Base-by-base conservation (phyloP, 306 rosid species). In the Quercus robur region DNA sequence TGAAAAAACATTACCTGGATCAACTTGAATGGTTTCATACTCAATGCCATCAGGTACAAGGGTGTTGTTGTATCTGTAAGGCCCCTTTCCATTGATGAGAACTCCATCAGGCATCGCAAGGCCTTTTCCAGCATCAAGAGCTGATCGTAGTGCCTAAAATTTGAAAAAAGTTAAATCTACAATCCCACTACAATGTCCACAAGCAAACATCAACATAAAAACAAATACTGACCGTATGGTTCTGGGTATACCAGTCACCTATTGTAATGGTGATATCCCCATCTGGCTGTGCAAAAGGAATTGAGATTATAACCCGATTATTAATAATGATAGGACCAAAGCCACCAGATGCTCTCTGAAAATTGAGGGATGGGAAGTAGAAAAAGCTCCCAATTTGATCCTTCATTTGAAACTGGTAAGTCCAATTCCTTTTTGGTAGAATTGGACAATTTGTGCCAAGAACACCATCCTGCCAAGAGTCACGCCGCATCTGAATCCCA, bases 331-430 rank as follows among this genome's bases (percentile, higher is more conserved):
- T 51, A 62, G 97, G 90, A 49, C 97, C 99, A 84, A 89, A 93
- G 14, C 99, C 99, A 72, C 99, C 97, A 31, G 97, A 75, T 70
- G 99, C 95, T 84, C 90, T 90, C 88, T 94, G 99, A 31, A 94
- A 80, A 55, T 84, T 81, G 30, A 88, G 80, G 28, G 99, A 90
- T 69, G 99, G 99, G 84, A 82, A 93, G 84, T 93, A 94, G 84
- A 85, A 94, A 88, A 84, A 94, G 82, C 99, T 94, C 71, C 99
- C 99, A 62, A 94, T 91, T 86, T 94, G 99, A 87, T 92, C 99
- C 89, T 94, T 94, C 58, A 91, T 97, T 84, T 94, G 99, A 84
- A 94, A 94, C 58, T 84, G 82, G 58, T 93, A 93, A 19, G 97
- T 94, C 99, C 99, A 94, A 78, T 94, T 94, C 97, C 94, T 88